Evolutionary conservation across 2,329 filamentous ascomycete species (phyloP).

Genomic region (Stagonosporopsis chrysanthemi): DNA sequence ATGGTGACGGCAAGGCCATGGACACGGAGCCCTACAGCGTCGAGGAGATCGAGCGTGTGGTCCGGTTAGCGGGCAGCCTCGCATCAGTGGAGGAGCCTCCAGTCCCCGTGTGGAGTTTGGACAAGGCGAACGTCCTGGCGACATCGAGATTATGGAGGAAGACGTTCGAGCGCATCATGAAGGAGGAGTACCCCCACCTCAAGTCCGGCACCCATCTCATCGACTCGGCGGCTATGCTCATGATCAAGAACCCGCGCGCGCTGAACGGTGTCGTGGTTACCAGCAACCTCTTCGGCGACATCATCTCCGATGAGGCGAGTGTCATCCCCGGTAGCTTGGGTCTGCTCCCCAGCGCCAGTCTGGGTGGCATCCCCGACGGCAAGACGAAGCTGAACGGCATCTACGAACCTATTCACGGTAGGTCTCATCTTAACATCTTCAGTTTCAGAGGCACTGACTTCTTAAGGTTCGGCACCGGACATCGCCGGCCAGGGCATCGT

Average conservation of each 20-base stretch:
- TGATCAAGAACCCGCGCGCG: conserved; percentile 90
- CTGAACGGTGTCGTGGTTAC: conserved; percentile 93
- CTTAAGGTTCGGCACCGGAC: conserved; percentile 81
- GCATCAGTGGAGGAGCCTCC: conserved; percentile 80
- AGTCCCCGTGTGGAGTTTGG: conserved; percentile 81
- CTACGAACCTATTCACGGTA: conserved; percentile 97
- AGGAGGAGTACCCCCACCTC: conserved; percentile 86
- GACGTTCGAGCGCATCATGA: conserved; percentile 83
- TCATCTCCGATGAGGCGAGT: conserved; percentile 92
- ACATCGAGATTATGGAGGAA: conserved; percentile 90
- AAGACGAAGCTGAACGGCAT: conserved; percentile 89
- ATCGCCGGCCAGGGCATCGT: conserved; percentile 92
- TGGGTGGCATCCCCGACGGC: conserved; percentile 86
- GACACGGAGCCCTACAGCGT: conserved; percentile 90
- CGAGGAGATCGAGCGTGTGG: conserved; percentile 86
- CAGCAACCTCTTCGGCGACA: conserved; percentile 94
- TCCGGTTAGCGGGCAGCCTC: conserved; percentile 79
- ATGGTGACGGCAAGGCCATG: conserved; percentile 75
- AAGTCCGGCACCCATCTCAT: conserved; percentile 89
- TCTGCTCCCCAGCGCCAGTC: conserved; percentile 83
- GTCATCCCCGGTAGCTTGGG: conserved; percentile 93
- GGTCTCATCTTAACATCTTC: conserved; percentile 25
- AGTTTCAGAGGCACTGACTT: not conserved
- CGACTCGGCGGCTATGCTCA: conserved; percentile 95
- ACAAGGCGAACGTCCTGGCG: conserved; percentile 96